These are phyloP conservation scores for Sporisorium sorghi DNA, from an alignment of 1,284 basidiomycete species.

Conservation along the genomic window DNA sequence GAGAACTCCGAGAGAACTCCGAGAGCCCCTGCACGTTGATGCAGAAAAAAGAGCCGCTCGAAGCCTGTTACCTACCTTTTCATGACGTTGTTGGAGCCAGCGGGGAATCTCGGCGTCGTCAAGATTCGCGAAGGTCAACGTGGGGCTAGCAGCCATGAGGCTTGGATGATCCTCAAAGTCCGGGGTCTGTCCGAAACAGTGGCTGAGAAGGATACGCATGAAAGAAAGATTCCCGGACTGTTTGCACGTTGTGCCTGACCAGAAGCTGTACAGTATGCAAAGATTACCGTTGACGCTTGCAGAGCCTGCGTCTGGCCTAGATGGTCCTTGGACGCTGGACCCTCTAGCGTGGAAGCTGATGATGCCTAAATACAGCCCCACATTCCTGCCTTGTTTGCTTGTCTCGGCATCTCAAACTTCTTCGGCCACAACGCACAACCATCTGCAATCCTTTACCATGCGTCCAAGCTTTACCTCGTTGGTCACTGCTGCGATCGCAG, in stretches of 20 bases:
- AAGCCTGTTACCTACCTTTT: background rate
- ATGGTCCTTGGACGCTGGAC: background rate
- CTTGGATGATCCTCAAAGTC: background rate
- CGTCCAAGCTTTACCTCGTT: background rate
- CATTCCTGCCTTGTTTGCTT: background rate
- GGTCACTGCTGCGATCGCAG: constrained; percentile 10
- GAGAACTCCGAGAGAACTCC: background rate
- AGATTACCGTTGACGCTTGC: background rate
- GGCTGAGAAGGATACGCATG: background rate
- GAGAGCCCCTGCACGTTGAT: background rate
- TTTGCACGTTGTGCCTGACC: background rate
- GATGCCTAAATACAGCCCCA: constrained; percentile 1
- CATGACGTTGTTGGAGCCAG: background rate
- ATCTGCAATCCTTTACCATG: background rate
- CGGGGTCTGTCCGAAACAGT: too few relatives aligned
- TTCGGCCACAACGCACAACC: background rate
- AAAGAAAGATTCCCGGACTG: background rate
- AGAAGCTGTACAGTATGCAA: background rate
- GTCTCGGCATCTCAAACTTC: background rate
- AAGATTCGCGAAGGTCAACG: background rate
- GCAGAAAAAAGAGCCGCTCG: background rate
- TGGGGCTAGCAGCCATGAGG: background rate
- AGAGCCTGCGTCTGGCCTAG: background rate
- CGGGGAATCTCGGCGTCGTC: background rate
- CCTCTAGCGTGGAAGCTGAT: background rate